Evolutionary conservation across 2,329 filamentous ascomycete species (phyloP).

Genomic region (Alternaria infectoria): DNA sequence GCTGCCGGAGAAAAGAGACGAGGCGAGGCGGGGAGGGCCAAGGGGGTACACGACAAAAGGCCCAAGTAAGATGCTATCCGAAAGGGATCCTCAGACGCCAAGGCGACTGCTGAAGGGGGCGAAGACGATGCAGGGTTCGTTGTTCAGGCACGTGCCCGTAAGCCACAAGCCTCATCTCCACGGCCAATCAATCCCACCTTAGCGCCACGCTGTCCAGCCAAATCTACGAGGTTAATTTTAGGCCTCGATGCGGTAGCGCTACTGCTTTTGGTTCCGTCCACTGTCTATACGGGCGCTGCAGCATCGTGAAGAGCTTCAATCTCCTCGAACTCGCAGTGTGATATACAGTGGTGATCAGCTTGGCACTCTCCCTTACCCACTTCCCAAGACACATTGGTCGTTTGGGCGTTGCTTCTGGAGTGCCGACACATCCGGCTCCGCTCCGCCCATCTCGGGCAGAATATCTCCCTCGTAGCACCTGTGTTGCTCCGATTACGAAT

Average conservation of each 20-base stretch:
- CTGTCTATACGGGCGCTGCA: neutral
- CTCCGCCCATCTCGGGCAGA: conserved; percentile 1
- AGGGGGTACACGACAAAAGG: conserved; percentile 2
- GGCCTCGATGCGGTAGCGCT: conserved; percentile 7
- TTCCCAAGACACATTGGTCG: conserved; percentile 1
- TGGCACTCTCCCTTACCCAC: neutral
- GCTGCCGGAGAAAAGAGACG: neutral
- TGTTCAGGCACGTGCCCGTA: neutral
- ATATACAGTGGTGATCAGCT: neutral
- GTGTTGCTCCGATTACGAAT: neutral
- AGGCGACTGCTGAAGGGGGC: conserved; percentile 12
- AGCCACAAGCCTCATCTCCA: conserved; percentile 5
- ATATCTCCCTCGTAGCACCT: neutral
- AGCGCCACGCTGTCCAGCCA: conserved; percentile 5
- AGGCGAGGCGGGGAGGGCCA: neutral
- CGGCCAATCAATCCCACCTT: conserved; percentile 4
- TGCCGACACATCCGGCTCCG: conserved; percentile 12
- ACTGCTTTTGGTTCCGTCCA: conserved; percentile 6
- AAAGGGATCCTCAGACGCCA: conserved; percentile 13
- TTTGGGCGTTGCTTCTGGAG: neutral
- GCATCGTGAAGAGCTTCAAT: neutral
- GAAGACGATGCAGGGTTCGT: conserved; percentile 7
- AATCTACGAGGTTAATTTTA: conserved; percentile 10
- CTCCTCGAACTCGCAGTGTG: neutral
- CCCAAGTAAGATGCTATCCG: conserved; percentile 1